Evolutionary conservation across 1,284 basidiomycete species (phyloP), one percentile per base, ranked within the genome.

Genomic region (Phellopilus nigrolimitatus): DNA sequence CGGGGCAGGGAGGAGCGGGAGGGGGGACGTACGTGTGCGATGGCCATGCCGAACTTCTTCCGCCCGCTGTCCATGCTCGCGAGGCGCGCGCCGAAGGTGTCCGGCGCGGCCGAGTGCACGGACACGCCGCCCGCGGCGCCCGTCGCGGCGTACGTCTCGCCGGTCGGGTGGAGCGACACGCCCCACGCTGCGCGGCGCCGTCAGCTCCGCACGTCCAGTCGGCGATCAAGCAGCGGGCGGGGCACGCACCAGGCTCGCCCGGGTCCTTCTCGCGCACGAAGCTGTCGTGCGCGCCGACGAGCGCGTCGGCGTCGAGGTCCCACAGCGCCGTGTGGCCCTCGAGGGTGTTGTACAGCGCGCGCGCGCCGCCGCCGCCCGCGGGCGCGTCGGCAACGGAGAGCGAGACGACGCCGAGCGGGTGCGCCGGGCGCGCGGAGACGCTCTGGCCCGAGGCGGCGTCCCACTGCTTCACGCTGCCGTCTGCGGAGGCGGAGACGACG

Each of bases 1-100:
- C 25, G 51, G 46, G 41, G 48, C 48, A 42, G 34, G 49, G 52
- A 24, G 46, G 43, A 17, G 27, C 43, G 51, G 42, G 53, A 40
- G 33, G 40, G 33, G 50, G 17, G 37, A 44, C 86, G 60, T 65
- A 92, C 91, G 71, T 91, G 80, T 62, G 77, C 71, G 60, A 88
- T 81, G 47, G 72, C 76, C 82, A 94, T 86, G 34, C 90, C 90
- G 62, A 90, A 92, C 64, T 87, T 92, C 57, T 73, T 80, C 61
- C 87, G 78, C 6, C 87, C 88, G 30, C 80, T 82, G 15, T 83
- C 69, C 9, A 91, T 67, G 28, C 73, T 73, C 8, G 75, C 64
- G 22, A 79, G 66, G 24, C 72, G 72, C 59, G 78, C 69, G 31
- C 87, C 86, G 62, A 93, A 87, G 38, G 76, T 73, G 6, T 72